Base-by-base conservation (phyloP, 2,329 filamentous ascomycete genomes). In the Ciborinia camelliae region DNA sequence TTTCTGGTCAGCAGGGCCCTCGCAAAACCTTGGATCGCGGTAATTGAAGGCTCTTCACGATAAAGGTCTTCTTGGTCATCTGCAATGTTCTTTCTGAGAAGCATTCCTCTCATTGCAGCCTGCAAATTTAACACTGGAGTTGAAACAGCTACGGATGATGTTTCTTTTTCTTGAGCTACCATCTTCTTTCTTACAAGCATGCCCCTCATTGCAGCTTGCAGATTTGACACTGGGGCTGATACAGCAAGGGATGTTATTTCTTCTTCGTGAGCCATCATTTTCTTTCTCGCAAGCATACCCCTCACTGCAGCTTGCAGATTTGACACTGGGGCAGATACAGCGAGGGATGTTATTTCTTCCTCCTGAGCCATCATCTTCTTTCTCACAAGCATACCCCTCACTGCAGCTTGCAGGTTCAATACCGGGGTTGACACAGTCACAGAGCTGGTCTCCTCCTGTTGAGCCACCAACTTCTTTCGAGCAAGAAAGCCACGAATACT, bases 401-500 rank as follows among this genome's bases (percentile, higher is more conserved):
- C 28, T 37, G 62, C 62, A 57, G 62, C 62, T 47, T 63, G 62
- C 51, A 92, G 80, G 54, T 80, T 78, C 66, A 80, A 78, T 47
- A 90, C 81, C 60, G 82, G 79, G 39, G 51, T 37, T 37, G 51
- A 53, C 32, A 80, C 80, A 69, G 82, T 77, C 62, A 81, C 78
- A 68, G 80, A 53, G 68, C 78, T 79, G 23, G 84, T 86, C 73
- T 85, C 83, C 67, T 80, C 77, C 71, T 84, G 82, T 76, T 86
- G 86, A 67, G 79, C 79, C 60, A 79, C 75, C 66, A 89, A 77
- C 57, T 79, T 79, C 73, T 85, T 83, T 54, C 90, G 85, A 65
- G 84, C 77, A 68, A 92, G 78, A 69, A 86, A 88, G 32, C 90
- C 90, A 71, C 88, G 83, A 72, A 90, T 84, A 67, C 83, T 76